Base-by-base conservation (phyloP, 1,139 yeast genomes). In the Oligophagozyma castellii region DNA sequence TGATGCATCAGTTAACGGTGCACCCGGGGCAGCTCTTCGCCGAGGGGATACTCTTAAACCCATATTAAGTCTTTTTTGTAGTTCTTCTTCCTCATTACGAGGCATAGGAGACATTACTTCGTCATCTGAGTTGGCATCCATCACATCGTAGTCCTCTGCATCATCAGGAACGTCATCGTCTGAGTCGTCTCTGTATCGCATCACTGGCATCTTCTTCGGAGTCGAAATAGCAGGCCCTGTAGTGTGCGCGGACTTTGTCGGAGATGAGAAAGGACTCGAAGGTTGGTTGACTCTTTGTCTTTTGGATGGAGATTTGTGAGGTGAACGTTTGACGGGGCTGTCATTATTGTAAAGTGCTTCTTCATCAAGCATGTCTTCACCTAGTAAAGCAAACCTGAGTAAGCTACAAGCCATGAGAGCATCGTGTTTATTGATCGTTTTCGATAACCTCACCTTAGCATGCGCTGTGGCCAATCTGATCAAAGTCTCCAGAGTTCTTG, bases 391-490 rank as follows among this genome's bases (percentile, higher is more conserved):
- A 53, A 70, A 89, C 47, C 93, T 67, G 42, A 89, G 62, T 45
- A 92, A 56, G 43, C 77, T 79, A 42, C 83, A 92, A 3, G 99
- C 98, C 24, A 80, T 76, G 39, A 67, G 62, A 2, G 95, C 94
- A 56, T 89, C 99, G 38, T 65, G 66, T 18, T 69, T 69, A 23
- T 77, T 83, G 13, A 89, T 76, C 3, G 70, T 64, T 42, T 70
- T 70, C 14, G 94, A 78, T 31, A 89, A 63, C 44, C 98, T 66
- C 10, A 89, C 83, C 52, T 89, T 89, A 14, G 99, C 98, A 55
- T 89, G 99, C 0, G 98, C 98, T 2, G 96, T 81, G 1, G 96
- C 68, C 37, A 89, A 63, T 63, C 99, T 93, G 53, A 89, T 89
- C 43, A 89, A 65, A 0, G 99, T 89, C 59, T 89, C 99, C 44